These are phyloP conservation scores for Solanum sitiens DNA, from an alignment of 257 asterid species.

Conservation along the genomic window DNA sequence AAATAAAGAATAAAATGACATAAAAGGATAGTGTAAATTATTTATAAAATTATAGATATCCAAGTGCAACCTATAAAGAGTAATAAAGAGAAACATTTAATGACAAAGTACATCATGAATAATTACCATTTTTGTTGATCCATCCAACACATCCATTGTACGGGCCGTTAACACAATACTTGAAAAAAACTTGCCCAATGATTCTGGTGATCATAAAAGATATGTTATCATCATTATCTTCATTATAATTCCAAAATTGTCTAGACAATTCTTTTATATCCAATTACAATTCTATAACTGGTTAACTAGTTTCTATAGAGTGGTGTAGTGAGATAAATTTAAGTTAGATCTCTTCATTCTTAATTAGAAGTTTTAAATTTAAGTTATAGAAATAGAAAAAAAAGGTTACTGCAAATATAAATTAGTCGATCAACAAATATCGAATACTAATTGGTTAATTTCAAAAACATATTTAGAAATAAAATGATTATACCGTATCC, in stretches of 20 bases:
- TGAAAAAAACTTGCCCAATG: conserved; percentile 29
- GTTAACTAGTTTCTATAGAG: no score
- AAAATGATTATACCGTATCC: conserved; percentile 28
- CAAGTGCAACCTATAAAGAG: background rate
- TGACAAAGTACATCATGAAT: background rate
- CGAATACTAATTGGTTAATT: no score
- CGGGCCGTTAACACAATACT: conserved; percentile 28
- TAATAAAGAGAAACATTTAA: background rate
- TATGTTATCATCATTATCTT: no score
- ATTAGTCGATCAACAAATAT: no score
- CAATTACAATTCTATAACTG: no score
- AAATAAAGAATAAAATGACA: background rate
- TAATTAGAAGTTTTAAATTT: no score
- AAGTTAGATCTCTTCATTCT: no score
- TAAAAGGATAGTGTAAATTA: background rate
- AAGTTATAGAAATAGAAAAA: no score
- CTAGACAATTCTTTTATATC: no score
- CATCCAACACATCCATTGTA: conserved; percentile 15
- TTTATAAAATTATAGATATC: background rate
- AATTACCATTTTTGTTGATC: conserved; percentile 31
- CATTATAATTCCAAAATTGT: no score
- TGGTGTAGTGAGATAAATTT: no score
- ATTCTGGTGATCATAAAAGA: conserved; percentile 10
- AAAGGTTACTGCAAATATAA: no score
- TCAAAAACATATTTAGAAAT: background rate